A percentile compares a stretch with the other conserved stretches of the same genome.
phyloP scores from a whole-genome alignment of 2,329 filamentous ascomycete species.

The Microsporum audouinii region DNA sequence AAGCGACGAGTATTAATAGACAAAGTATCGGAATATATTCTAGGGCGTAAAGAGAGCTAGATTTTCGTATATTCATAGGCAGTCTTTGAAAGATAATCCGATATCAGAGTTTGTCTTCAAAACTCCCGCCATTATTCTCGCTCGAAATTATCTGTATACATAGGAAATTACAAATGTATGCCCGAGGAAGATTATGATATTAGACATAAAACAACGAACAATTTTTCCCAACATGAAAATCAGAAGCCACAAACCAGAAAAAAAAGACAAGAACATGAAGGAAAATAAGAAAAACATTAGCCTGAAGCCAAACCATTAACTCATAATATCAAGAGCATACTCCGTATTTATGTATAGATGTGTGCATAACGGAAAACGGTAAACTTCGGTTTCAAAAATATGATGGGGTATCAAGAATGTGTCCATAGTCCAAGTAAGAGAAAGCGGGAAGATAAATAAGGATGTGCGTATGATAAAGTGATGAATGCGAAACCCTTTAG shows the following conservation, averaged over 20 bases:
- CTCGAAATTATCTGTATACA: neutral
- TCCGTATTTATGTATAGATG: neutral
- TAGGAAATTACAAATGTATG: neutral
- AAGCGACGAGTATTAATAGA: neutral
- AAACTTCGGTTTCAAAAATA: neutral
- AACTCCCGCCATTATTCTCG: neutral
- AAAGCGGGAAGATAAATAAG: neutral
- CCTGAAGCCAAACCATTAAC: neutral
- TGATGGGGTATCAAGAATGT: slow-evolving; percentile 1
- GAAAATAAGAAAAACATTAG: neutral
- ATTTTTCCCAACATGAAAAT: neutral
- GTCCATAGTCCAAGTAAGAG: neutral
- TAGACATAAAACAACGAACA: neutral
- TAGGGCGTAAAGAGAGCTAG: neutral
- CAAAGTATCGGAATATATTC: neutral
- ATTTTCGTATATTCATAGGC: neutral
- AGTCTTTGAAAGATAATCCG: neutral
- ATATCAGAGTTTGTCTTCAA: neutral
- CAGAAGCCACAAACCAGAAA: neutral
- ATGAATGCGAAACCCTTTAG: neutral
- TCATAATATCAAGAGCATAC: neutral
- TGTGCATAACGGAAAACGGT: neutral
- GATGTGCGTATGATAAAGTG: neutral
- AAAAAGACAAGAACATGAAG: neutral
- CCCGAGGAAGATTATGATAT: neutral